Conservation (phyloP, 352 stramenopile species). For the Globisporangium barbulae region DNA sequence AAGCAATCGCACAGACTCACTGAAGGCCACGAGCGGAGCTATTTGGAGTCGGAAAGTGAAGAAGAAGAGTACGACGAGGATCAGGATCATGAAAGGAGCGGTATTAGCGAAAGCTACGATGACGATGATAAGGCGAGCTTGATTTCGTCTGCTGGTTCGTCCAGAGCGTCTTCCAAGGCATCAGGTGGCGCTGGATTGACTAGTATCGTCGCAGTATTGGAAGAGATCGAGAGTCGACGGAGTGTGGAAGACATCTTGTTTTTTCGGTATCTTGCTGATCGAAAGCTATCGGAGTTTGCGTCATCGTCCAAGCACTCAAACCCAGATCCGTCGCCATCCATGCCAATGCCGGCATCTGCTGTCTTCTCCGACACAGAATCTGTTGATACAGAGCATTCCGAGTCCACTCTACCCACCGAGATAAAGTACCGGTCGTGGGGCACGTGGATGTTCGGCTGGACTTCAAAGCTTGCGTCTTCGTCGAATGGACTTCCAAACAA, state of each 20-base stretch:
- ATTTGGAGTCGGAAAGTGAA: constrained; percentile 53
- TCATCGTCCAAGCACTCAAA: constrained; percentile 19
- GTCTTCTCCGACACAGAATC: constrained; percentile 73
- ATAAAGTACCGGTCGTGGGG: constrained; percentile 77
- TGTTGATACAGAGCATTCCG: constrained; percentile 73
- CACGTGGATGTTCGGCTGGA: constrained; percentile 86
- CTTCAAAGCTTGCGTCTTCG: constrained; percentile 53
- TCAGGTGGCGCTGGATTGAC: constrained; percentile 1
- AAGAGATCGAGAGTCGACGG: constrained; percentile 73
- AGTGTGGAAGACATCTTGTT: constrained; percentile 82
- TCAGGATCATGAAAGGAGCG: constrained; percentile 6
- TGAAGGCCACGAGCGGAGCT: constrained; percentile 29
- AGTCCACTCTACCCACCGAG: constrained; percentile 67
- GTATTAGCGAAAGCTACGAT: constrained; percentile 7
- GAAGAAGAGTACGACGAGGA: constrained; percentile 35
- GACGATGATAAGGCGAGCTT: constrained; percentile 6
- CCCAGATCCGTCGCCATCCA: constrained; percentile 20
- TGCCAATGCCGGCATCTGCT: constrained; percentile 43
- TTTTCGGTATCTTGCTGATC: constrained; percentile 79
- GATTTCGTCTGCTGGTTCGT: constrained; percentile 5
- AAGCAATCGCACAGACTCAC: constrained; percentile 24
- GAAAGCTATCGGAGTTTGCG: constrained; percentile 29
- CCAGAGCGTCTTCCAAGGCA: constrained; percentile 4
- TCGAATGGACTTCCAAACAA: constrained; percentile 26
- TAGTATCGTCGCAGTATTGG: constrained; percentile 26